These are phyloP conservation scores for Xylaria polymorpha DNA, from an alignment of 2,329 filamentous ascomycete species.

Conservation along the genomic window DNA sequence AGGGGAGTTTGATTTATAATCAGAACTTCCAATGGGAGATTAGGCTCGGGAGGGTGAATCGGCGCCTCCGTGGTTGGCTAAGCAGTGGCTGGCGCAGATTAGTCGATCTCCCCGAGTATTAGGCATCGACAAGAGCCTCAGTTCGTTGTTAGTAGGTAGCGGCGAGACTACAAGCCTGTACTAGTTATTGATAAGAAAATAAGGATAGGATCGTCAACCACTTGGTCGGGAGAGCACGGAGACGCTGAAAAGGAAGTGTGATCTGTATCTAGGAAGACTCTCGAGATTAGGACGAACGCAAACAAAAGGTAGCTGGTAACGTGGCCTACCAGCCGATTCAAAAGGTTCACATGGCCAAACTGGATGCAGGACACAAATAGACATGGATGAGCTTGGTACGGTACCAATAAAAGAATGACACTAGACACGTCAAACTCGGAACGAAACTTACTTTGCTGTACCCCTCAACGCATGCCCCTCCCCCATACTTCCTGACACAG, in stretches of 20 bases:
- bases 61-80: conserved; percentile 26
- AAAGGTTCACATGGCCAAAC: conserved; percentile 35
- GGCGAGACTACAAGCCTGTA: conserved; percentile 16
- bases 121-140: conserved; percentile 26
- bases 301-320: conserved; percentile 28
- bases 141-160: conserved; percentile 22
- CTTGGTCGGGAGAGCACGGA: conserved; percentile 27
- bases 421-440: conserved; percentile 38
- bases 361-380: conserved; percentile 34
- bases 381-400: conserved; percentile 38
- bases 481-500: conserved; percentile 29
- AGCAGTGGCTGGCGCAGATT: conserved; percentile 22
- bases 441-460: conserved; percentile 40
- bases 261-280: conserved; percentile 7
- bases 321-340: conserved; percentile 22
- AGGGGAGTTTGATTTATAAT: conserved; percentile 13
- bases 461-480: conserved; percentile 33
- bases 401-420: conserved; percentile 34
- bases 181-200: conserved; percentile 25
- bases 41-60: background rate
- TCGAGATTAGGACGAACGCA: conserved; percentile 22
- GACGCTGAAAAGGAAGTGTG: conserved; percentile 21
- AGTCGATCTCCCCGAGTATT: conserved; percentile 25
- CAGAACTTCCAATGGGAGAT: background rate
- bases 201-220: conserved; percentile 26